Evolutionary conservation across 148 eudicot species (phyloP), one percentile per base, ranked within the genome.

Genomic region (Rhododendron kiyosumense): DNA sequence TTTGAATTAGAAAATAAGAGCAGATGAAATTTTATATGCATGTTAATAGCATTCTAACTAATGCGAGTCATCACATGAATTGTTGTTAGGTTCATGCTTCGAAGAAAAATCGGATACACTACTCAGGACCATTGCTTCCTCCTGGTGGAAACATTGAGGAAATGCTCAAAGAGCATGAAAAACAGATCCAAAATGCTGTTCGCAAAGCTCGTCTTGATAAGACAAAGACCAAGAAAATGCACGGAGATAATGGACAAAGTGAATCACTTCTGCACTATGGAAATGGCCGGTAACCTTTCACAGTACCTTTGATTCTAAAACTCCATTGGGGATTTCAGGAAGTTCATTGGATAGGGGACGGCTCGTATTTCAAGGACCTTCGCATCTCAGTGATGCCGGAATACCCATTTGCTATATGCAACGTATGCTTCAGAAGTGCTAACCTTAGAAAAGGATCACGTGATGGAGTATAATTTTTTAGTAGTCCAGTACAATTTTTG

Each of bases 121-220:
- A 91, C 84, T 94, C 96, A 0, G 96, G 96, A 69, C 96, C 96
- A 63, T 90, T 94, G 88, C 69, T 94, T 63, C 91, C 92, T 88
- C 88, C 87, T 7, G 90, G 91, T 41, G 92, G 92, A 54, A 92
- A 91, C 86, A 90, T 92, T 26, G 96, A 94, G 65, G 94, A 94
- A 86, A 91, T 94, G 94, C 94, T 94, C 69, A 91, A 90, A 89
- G 96, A 91, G 83, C 96, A 91, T 54, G 96, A 94, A 88, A 92
- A 85, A 87, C 94, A 91, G 74, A 91, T 94, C 57, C 94, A 92
- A 85, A 88, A 87, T 12, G 94, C 94, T 61, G 94, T 94, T 12
- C 93, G 96, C 38, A 94, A 92, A 90, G 93, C 94, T 67, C 93
- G 91, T 57, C 26, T 85, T 45, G 94, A 94, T 87, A 94, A 90